phyloP scores from a whole-genome alignment of 2,329 filamentous ascomycete species.

The Apiospora sp. region DNA sequence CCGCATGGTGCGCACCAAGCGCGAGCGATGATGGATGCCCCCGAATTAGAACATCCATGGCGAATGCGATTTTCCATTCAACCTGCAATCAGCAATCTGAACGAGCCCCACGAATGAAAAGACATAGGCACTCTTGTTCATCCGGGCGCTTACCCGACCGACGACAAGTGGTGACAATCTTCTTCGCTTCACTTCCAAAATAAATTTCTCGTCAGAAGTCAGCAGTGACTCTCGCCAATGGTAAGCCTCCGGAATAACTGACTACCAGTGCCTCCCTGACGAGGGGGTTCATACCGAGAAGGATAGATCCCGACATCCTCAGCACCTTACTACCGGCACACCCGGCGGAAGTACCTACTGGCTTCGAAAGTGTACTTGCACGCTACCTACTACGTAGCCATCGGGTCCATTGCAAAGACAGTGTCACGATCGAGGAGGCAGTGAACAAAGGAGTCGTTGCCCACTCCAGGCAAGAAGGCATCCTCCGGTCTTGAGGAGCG shows the following conservation, averaged over 20 bases:
- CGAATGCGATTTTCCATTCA: background rate
- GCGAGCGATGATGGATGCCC: background rate
- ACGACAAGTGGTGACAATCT: background rate
- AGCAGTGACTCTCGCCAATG: background rate
- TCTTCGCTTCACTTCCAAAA: constrained; percentile 9
- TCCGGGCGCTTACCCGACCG: background rate
- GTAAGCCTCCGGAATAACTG: background rate
- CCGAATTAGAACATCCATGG: constrained; percentile 6
- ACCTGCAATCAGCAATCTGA: background rate
- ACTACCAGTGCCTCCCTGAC: constrained; percentile 2
- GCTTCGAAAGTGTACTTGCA: background rate
- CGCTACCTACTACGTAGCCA: background rate
- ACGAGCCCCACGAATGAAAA: constrained; percentile 2
- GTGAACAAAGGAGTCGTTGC: background rate
- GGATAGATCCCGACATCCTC: background rate
- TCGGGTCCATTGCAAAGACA: background rate
- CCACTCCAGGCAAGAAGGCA: background rate
- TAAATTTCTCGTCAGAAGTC: constrained; percentile 11
- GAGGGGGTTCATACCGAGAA: background rate
- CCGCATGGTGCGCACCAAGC: background rate
- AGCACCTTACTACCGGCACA: constrained; percentile 8
- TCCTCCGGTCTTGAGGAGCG: background rate
- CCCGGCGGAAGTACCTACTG: background rate
- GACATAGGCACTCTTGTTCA: background rate
- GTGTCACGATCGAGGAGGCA: background rate